These are phyloP conservation scores for Phaeomoniella chlamydospora DNA, from an alignment of 2,329 filamentous ascomycete genomes.

Conservation along the genomic window DNA sequence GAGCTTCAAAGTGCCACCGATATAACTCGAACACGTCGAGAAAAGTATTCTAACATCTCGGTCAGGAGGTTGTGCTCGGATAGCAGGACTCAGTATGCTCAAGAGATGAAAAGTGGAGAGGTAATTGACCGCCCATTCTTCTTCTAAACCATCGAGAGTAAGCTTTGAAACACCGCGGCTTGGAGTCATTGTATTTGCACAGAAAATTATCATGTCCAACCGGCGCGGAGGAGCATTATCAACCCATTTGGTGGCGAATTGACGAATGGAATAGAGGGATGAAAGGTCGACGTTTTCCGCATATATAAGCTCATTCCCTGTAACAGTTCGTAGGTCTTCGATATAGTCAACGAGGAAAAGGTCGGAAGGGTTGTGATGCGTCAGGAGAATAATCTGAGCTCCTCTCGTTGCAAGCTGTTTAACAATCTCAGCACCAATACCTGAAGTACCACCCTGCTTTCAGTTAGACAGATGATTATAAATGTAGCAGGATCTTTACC, in stretches of 20 bases:
- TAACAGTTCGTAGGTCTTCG: slow-evolving; percentile 64
- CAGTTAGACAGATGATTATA: slow-evolving; percentile 8
- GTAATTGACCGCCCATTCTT: slow-evolving; percentile 90
- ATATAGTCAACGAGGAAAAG: slow-evolving; percentile 87
- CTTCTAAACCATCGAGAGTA: slow-evolving; percentile 70
- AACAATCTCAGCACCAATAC: slow-evolving; percentile 68
- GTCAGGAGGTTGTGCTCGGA: slow-evolving; percentile 83
- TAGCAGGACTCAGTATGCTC: slow-evolving; percentile 76
- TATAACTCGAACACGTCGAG: slow-evolving; percentile 77
- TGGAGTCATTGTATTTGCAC: slow-evolving; percentile 64
- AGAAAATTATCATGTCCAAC: slow-evolving; percentile 81
- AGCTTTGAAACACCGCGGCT: slow-evolving; percentile 43
- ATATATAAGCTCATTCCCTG: slow-evolving; percentile 78
- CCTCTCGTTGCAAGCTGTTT: slow-evolving; percentile 64
- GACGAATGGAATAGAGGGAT: slow-evolving; percentile 76
- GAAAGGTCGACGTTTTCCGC: slow-evolving; percentile 87
- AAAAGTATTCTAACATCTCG: slow-evolving; percentile 83
- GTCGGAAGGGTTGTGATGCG: slow-evolving; percentile 65
- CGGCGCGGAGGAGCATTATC: slow-evolving; percentile 83
- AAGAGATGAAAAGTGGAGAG: slow-evolving; percentile 91
- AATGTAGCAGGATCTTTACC: slow-evolving; percentile 29
- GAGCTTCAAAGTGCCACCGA: slow-evolving; percentile 53
- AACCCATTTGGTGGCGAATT: slow-evolving; percentile 95
- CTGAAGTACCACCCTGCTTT: slow-evolving; percentile 68
- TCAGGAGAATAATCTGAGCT: slow-evolving; percentile 82